Evolutionary conservation across 2,329 filamentous ascomycete genomes (phyloP).

Genomic region (Bertia moriformis): DNA sequence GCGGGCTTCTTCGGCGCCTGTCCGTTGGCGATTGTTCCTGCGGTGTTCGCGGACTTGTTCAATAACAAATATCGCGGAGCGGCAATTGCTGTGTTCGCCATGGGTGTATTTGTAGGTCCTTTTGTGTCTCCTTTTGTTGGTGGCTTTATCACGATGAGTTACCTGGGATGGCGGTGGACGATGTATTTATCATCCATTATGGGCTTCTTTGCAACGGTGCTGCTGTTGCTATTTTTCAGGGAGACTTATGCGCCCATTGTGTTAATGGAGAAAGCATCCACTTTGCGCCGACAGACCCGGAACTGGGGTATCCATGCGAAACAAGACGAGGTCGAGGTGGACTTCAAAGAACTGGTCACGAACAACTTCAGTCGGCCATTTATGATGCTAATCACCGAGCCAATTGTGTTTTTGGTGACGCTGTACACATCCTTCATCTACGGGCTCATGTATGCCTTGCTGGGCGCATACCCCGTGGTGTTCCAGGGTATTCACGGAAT

Average conservation of each 20-base stretch:
- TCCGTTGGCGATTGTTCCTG: constrained; percentile 17
- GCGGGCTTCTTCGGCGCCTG: constrained; percentile 17
- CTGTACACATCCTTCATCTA: constrained; percentile 32
- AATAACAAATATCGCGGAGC: constrained; percentile 12
- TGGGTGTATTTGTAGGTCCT: constrained; percentile 16
- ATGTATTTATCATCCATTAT: constrained; percentile 6
- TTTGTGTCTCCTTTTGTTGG: constrained; percentile 14
- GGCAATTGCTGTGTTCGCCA: constrained; percentile 18
- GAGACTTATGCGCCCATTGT: constrained; percentile 5
- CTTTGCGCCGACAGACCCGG: constrained; percentile 1
- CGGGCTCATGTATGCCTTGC: constrained; percentile 9
- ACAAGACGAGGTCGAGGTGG: constrained; percentile 3
- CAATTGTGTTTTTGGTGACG: constrained; percentile 35
- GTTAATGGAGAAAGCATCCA: constrained; percentile 4
- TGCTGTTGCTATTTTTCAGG: constrained; percentile 5
- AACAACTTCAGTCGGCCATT: constrained; percentile 8
- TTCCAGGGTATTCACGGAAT: constrained; percentile 14
- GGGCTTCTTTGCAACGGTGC: constrained; percentile 1
- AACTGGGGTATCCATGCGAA: constrained; percentile 4
- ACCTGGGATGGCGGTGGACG: constrained; percentile 19
- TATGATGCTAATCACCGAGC: constrained; percentile 29
- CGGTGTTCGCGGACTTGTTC: constrained; percentile 16
- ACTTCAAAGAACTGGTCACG: constrained; percentile 4
- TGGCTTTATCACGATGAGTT: constrained; percentile 13
- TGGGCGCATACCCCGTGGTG: constrained; percentile 6